phyloP scores from a whole-genome alignment of 2,329 filamentous ascomycete genomes.

The Penicillium sp. region DNA sequence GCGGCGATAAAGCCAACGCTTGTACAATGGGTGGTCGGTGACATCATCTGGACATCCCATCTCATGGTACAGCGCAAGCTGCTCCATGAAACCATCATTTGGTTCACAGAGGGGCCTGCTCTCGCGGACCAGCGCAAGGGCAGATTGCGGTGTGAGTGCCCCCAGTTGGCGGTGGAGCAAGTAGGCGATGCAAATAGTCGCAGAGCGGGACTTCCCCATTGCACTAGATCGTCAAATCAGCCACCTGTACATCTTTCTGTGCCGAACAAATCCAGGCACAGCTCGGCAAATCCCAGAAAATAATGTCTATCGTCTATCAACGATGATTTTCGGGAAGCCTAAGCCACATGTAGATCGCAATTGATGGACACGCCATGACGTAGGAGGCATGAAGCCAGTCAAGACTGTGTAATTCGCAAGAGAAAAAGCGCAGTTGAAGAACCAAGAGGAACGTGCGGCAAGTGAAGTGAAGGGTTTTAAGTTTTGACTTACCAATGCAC shows the following conservation, averaged over 20 bases:
- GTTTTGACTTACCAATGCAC: conserved; percentile 65
- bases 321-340: conserved; percentile 5
- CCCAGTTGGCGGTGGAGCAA: conserved; percentile 64
- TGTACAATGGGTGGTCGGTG: conserved; percentile 72
- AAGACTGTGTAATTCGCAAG: neutral
- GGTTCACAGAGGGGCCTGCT: conserved; percentile 78
- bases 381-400: conserved; percentile 12
- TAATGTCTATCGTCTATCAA: conserved; percentile 4
- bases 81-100: conserved; percentile 86
- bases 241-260: conserved; percentile 2
- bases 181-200: conserved; percentile 79
- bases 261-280: neutral
- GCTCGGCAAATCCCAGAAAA: neutral
- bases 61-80: conserved; percentile 80
- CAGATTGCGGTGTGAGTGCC: conserved; percentile 59
- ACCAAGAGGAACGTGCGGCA: neutral
- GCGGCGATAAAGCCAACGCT: conserved; percentile 70
- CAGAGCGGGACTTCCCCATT: conserved; percentile 93
- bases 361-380: conserved; percentile 14
- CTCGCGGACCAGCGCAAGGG: conserved; percentile 67
- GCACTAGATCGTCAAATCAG: conserved; percentile 61
- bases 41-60: conserved; percentile 76
- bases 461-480: neutral
- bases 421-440: neutral
- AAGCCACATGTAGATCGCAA: conserved; percentile 16